Conservation (phyloP, 1,284 basidiomycete species). For the Mycena sp. region DNA sequence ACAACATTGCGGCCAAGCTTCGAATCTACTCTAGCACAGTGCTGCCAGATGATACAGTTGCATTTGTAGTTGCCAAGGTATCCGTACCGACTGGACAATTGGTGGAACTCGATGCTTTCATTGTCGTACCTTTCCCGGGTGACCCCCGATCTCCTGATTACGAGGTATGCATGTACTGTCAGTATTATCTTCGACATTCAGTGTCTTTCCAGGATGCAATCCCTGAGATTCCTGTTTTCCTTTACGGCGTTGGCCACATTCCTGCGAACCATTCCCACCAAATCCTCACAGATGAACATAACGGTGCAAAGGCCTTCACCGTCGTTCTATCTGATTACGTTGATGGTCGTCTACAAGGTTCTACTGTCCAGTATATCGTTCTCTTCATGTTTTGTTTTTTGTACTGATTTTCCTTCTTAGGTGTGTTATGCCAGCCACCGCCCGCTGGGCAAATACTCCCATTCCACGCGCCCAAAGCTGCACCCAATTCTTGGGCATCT, state of each 20-base stretch:
- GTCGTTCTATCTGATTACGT: not conserved
- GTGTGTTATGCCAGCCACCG: not conserved
- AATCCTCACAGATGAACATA: too few species aligned
- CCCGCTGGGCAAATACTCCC: not conserved
- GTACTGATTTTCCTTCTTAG: not conserved
- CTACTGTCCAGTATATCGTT: not conserved
- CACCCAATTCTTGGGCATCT: not conserved
- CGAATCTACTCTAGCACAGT: not conserved
- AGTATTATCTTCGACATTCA: not conserved
- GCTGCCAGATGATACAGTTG: not conserved
- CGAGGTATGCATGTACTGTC: not conserved
- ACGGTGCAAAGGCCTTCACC: not conserved
- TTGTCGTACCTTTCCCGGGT: not conserved
- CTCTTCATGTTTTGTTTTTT: not conserved
- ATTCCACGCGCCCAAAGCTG: not conserved
- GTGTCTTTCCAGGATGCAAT: not conserved
- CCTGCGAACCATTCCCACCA: not conserved
- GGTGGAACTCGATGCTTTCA: not conserved
- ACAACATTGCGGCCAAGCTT: not conserved
- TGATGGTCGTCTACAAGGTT: not conserved
- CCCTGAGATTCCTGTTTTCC: not conserved
- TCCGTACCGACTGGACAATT: not conserved
- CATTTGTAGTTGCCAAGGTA: not conserved
- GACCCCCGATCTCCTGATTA: not conserved
- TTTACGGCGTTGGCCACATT: conserved; percentile 2